Percentiles rank a stretch among this genome's conserved stretches.
Evolutionary conservation across 257 asterid genomes (phyloP).

Genomic region (Nicotiana sylvestris): DNA sequence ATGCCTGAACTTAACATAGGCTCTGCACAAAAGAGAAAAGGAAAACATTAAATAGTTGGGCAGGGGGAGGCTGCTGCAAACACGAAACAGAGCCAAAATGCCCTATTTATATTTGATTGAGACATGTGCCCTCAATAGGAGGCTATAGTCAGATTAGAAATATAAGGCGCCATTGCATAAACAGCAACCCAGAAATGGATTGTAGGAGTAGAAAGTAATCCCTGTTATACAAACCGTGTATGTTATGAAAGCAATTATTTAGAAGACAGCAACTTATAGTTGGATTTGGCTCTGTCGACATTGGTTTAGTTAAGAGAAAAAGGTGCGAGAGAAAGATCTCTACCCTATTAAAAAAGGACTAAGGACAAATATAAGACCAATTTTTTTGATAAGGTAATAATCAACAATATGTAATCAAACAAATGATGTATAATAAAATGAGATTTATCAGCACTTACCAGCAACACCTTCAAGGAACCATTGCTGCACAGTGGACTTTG

Average conservation of each 20-base stretch:
- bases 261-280: neutral
- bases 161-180: neutral
- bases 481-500: constrained; percentile 51
- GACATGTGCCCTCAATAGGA: neutral
- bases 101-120: neutral
- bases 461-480: constrained; percentile 90
- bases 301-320: neutral
- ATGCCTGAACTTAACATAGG: constrained; percentile 74
- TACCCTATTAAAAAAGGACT: neutral
- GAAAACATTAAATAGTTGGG: neutral
- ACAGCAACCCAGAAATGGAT: neutral
- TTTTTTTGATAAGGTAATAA: too few relatives aligned
- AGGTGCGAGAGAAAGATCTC: neutral
- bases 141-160: neutral
- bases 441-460: constrained; percentile 29
- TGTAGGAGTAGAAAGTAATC: neutral
- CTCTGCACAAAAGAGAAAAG: constrained; percentile 30
- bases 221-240: neutral
- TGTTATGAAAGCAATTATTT: neutral
- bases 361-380: neutral
- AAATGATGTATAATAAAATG: too few relatives aligned
- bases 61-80: neutral
- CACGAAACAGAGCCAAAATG: neutral
- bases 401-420: too few relatives aligned
- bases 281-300: neutral